These are phyloP conservation scores for Ogataea philodendri DNA, from an alignment of 805 yeast species.

Conservation along the genomic window DNA sequence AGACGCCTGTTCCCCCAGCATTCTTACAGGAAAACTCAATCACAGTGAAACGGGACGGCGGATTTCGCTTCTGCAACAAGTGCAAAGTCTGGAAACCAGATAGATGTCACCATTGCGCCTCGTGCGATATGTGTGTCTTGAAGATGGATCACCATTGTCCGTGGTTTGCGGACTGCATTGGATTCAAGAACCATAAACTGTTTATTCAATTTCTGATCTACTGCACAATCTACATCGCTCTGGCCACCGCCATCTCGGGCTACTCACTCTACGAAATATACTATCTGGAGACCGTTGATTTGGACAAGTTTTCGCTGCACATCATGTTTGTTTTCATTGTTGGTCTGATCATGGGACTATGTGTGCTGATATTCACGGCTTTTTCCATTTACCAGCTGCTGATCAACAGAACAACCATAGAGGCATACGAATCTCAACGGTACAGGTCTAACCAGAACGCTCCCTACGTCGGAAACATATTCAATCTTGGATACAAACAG, in stretches of 20 bases:
- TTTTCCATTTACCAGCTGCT: constrained; percentile 60
- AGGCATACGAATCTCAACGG: constrained; percentile 57
- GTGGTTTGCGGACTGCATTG: constrained; percentile 90
- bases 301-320: constrained; percentile 50
- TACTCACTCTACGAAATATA: constrained; percentile 50
- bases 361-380: constrained; percentile 54
- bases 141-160: constrained; percentile 71
- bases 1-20: constrained; percentile 39
- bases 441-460: constrained; percentile 42
- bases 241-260: constrained; percentile 42
- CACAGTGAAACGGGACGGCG: constrained; percentile 54
- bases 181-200: constrained; percentile 74
- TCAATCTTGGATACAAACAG: constrained; percentile 60
- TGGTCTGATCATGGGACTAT: constrained; percentile 50
- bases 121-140: constrained; percentile 46
- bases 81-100: constrained; percentile 61
- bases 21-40: constrained; percentile 40
- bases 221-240: constrained; percentile 45
- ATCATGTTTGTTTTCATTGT: constrained; percentile 59
- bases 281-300: constrained; percentile 18
- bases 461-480: constrained; percentile 59
- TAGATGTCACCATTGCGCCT: constrained; percentile 55
- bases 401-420: constrained; percentile 77
- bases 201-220: constrained; percentile 72
- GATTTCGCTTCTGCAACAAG: constrained; percentile 56